These are phyloP conservation scores for Acanthamoeba quina DNA, from an alignment of 208 protist species.

Conservation along the genomic window DNA sequence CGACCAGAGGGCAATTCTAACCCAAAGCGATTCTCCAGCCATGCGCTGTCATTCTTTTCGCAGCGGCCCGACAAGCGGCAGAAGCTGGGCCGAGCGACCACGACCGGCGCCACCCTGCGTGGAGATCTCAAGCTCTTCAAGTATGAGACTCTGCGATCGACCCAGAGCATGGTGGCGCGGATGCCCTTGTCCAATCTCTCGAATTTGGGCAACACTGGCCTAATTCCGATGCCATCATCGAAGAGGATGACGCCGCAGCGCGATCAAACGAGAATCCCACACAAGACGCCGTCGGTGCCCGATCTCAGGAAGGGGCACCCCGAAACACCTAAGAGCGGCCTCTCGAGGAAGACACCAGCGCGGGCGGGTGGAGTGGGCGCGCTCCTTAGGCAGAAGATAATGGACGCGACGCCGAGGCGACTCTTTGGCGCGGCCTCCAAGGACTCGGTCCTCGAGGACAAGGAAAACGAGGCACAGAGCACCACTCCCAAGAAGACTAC, in stretches of 20 bases:
- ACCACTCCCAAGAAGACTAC: neutral
- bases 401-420: neutral
- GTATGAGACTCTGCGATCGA: neutral
- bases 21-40: neutral
- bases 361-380: neutral
- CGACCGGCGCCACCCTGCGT: slow-evolving; percentile 3
- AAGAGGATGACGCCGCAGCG: neutral
- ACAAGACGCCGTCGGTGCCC: slow-evolving; percentile 17
- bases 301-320: neutral
- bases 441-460: neutral
- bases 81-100: slow-evolving; percentile 11
- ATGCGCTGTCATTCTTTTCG: slow-evolving; percentile 36
- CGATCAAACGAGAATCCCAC: neutral
- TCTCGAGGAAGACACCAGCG: neutral
- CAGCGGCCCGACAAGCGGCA: slow-evolving; percentile 8
- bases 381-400: slow-evolving; percentile 1
- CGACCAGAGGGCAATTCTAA: neutral
- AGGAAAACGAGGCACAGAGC: neutral
- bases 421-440: neutral
- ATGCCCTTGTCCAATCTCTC: neutral
- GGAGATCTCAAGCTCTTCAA: slow-evolving; percentile 52
- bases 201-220: neutral
- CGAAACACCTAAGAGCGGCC: slow-evolving; percentile 25
- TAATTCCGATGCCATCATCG: neutral
- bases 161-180: slow-evolving; percentile 28